phyloP scores from a whole-genome alignment of 1,139 yeast species.

The Suhomyces bribrorum region DNA sequence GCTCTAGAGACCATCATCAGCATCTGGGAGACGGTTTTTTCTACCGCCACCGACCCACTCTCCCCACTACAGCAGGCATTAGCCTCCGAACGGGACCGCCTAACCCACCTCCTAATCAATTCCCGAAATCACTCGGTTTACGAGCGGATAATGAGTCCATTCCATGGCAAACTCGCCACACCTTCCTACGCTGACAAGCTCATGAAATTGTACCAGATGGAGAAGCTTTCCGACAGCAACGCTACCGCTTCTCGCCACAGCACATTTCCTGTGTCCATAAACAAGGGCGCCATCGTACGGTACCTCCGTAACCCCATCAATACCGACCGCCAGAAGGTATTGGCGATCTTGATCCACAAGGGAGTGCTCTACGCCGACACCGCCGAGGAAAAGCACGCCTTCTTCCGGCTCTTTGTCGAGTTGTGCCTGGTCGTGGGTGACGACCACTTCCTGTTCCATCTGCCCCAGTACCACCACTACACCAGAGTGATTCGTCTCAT shows the following conservation, averaged over 20 bases:
- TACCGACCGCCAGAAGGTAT: conserved; percentile 19
- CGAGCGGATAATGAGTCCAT: conserved; percentile 14
- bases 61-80: conserved; percentile 19
- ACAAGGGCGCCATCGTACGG: conserved; percentile 15
- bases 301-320: conserved; percentile 17
- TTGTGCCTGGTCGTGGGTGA: conserved; percentile 21
- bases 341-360: conserved; percentile 23
- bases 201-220: conserved; percentile 23
- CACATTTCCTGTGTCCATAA: too few relatives aligned
- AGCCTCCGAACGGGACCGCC: conserved; percentile 19
- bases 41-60: conserved; percentile 7
- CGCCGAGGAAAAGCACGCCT: conserved; percentile 15
- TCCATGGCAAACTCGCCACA: conserved; percentile 14
- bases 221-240: too few relatives aligned
- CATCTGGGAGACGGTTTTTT: conserved; percentile 22
- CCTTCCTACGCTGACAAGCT: conserved; percentile 27
- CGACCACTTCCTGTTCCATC: conserved; percentile 21
- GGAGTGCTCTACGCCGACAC: conserved; percentile 20
- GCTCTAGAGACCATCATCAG: conserved; percentile 21
- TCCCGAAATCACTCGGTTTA: conserved; percentile 23
- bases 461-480: conserved; percentile 20
- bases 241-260: too few relatives aligned
- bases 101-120: conserved; percentile 26
- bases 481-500: conserved; percentile 22
- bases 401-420: conserved; percentile 21